Evolutionary conservation across 1,284 basidiomycete species (phyloP), one percentile per base, ranked within the genome.

Genomic region (Boletellus deceptivus): DNA sequence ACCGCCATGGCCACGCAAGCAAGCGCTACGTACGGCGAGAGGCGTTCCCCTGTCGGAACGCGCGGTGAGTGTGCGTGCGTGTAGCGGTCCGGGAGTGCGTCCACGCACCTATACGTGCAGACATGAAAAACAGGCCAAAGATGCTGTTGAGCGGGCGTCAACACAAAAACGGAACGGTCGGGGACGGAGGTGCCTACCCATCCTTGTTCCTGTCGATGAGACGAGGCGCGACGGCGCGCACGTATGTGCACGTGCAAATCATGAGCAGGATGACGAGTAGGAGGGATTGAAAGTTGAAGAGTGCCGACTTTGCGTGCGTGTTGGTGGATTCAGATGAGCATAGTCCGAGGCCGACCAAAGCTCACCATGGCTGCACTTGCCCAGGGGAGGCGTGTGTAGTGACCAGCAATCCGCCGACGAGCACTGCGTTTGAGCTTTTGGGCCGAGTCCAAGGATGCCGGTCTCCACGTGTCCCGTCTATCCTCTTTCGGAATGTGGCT

Each of bases 221-320:
- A 22, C 89, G 80, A 5, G 96, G 96, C 5, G 91, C 88, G 3
- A 93, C 86, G 0, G 92, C 88, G 49, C 96, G 85, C 16, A 96
- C 80, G 68, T 99, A 99, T 3, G 97, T 96, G 77, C 93, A 98
- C 40, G 96, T 98, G 75, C 97, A 99, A 55, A 98, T 94, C 67
- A 91, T 77, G 46, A 99, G 83, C 16, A 99, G 80, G 56, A 98
- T 86, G 66, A 97, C 93, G 60, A 97, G 84, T 13, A 99, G 80
- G 17, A 99, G 81, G 1, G 93, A 95, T 71, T 96, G 89, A 67
- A 99, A 99, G 75, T 98, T 96, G 84, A 99, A 98, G 34, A 99
- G 79, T 7, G 97, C 96, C 41, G 95, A 96, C 95, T 98, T 53
- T 17, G 29, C 16, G 34, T 24, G 16, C 10, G 29, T 24, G 37